These are phyloP conservation scores for Alisma plantagoaquatica DNA, from an alignment of 106 monocot species.

Conservation along the genomic window DNA sequence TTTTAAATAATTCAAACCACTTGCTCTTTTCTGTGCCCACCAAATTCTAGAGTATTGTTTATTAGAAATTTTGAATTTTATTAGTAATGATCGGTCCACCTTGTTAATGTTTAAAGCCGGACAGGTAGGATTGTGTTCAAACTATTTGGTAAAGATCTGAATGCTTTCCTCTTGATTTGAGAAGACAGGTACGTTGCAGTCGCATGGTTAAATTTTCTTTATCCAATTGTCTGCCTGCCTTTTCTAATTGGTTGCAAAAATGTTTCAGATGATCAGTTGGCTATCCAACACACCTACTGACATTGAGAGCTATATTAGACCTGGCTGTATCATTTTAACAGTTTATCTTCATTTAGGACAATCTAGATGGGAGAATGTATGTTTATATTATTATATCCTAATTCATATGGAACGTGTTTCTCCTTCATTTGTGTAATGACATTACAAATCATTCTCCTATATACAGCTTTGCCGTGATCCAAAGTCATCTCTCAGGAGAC, in stretches of 20 bases:
- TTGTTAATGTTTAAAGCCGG: slow-evolving; percentile 33
- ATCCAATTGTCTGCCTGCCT: background rate
- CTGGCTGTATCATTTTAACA: slow-evolving; percentile 82
- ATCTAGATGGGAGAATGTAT: slow-evolving; percentile 54
- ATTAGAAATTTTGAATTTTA: background rate
- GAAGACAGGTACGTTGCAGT: slow-evolving; percentile 51
- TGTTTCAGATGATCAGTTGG: slow-evolving; percentile 68
- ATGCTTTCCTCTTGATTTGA: slow-evolving; percentile 53
- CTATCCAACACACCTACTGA: slow-evolving; percentile 75
- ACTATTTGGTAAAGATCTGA: slow-evolving; percentile 87
- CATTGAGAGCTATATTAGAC: slow-evolving; percentile 86
- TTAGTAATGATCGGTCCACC: background rate
- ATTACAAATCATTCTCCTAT: slow-evolving; percentile 1
- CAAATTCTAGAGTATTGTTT: background rate
- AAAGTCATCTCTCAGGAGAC: slow-evolving; percentile 40
- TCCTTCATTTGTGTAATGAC: background rate
- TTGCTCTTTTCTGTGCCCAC: background rate
- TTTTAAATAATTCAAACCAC: background rate
- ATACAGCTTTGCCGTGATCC: slow-evolving; percentile 49
- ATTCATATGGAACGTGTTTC: background rate
- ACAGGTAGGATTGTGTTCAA: slow-evolving; percentile 87
- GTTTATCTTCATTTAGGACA: slow-evolving; percentile 64
- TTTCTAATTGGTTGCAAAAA: background rate
- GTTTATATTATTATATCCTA: background rate
- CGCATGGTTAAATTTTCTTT: background rate